Base-by-base conservation (phyloP, 495 filamentous ascomycete genomes). In the Xylaria palmicola region DNA sequence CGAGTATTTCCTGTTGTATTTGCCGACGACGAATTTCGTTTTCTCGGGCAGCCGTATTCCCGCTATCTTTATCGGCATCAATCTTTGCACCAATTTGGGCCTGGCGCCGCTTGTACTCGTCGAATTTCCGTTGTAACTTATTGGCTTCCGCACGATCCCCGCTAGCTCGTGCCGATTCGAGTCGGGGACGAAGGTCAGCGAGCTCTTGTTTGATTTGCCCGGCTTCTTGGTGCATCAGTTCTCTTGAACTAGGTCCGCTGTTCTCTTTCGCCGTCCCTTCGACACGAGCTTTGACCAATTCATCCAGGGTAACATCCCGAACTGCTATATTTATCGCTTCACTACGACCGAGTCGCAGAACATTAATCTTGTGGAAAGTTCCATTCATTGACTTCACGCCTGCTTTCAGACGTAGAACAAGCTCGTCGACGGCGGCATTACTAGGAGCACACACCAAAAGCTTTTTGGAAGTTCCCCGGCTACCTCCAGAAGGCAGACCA, bases 391-490 rank as follows among this genome's bases (percentile, higher is more conserved):
- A 92, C 68, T 88, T 96, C 45, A 98, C 82, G 3, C 94, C 94
- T 49, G 87, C 77, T 75, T 94, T 97, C 66, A 98, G 85, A 74
- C 94, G 86, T 72, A 97, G 86, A 13, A 98, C 94, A 54, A 98
- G 74, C 73, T 98, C 94, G 70, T 98, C 94, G 2, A 98, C 94
- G 24, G 94, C 94, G 4, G 94, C 94, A 72, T 98, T 98, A 80
- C 91, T 96, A 24, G 94, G 94, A 24, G 94, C 94, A 66, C 94
- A 98, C 22, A 98, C 88, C 32, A 98, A 82, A 22, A 98, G 81
- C 71, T 98, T 98, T 75, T 93, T 96, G 1, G 81, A 36, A 7
- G 67, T 65, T 27, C 63, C 60, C 61, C 62, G 70, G 49, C 52
- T 71, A 22, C 53, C 70, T n/a, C 75, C 58, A 10, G 72, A 51